Base-by-base conservation (phyloP, 345 rosid species). In the Corymbia maculata region DNA sequence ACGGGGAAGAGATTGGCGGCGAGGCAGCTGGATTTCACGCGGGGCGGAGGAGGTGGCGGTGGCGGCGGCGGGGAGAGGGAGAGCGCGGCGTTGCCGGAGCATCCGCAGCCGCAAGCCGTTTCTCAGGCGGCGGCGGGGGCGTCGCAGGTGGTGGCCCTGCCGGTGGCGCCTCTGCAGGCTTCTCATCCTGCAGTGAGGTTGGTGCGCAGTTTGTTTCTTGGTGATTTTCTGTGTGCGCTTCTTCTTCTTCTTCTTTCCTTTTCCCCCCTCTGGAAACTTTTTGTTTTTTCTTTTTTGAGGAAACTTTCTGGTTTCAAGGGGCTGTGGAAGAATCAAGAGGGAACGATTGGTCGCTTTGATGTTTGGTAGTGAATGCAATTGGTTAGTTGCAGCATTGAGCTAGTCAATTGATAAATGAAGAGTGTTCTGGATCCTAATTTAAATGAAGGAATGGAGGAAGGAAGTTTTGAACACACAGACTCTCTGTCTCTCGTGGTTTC, bases 1-100 rank as follows among this genome's bases (percentile, higher is more conserved):
- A 90, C 93, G 22, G 96, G 94, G 95, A 95, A 92, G 92, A 95
- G 95, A 9, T 66, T 36, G 80, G 86, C 53, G 26, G 99, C 97
- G 2, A 88, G 99, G 94, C 99, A 98, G 92, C 98, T 98, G 86
- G 98, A 97, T 95, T 98, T 98, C 93, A 95, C 98, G 57, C 94
- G 91, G 52, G 90, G 90, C 52, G 42, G 42, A 36, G 42, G 42
- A 36, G 66, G 66, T 13, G 66, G 66, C 10, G 66, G 66, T 6
- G 66, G 90, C 87, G 70, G 92, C 64, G 93, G 88, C 85, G 91
- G 89, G 89, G 88, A 85, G 57, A 42, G 90, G 36, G 91, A 90
- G 15, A 90, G 89, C 88, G 92, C 87, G 87, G 92, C 85, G 57
- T 88, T 93, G 52, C 97, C 95, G 26, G 95, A 95, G 85, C 95